A percentile compares a stretch with the other conserved stretches of the same genome.
phyloP scores from a whole-genome alignment of 148 eudicot genomes.

The Dysphania ambrosioides region DNA sequence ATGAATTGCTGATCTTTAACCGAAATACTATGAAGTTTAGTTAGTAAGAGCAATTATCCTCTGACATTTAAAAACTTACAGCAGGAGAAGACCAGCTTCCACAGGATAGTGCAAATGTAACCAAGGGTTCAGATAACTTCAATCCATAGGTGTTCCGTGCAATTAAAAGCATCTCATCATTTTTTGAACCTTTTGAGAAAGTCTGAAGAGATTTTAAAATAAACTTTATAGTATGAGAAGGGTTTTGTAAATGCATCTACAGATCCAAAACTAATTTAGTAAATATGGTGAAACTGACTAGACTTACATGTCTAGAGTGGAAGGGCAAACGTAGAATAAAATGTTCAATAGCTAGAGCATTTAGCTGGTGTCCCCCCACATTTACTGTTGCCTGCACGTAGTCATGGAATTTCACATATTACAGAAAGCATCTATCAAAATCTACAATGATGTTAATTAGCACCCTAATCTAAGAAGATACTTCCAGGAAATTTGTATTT shows the following conservation, averaged over 20 bases:
- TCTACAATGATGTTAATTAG: neutral
- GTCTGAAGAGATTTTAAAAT: conserved; percentile 37
- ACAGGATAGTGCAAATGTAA: conserved; percentile 75
- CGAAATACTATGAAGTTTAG: conserved; percentile 4
- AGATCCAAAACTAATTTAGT: conserved; percentile 11
- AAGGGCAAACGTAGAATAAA: conserved; percentile 70
- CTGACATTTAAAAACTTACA: conserved; percentile 43
- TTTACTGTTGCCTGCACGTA: conserved; percentile 61
- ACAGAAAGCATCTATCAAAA: neutral
- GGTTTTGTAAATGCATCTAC: neutral
- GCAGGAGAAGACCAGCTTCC: conserved; percentile 88
- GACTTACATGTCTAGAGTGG: conserved; percentile 65
- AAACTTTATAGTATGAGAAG: neutral
- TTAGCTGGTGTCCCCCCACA: conserved; percentile 66
- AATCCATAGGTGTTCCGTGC: conserved; percentile 45
- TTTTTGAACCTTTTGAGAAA: conserved; percentile 45
- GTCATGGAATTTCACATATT: conserved; percentile 15
- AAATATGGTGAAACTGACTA: conserved; percentile 26
- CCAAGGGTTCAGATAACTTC: conserved; percentile 70
- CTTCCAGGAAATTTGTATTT: neutral
- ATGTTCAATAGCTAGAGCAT: conserved; percentile 67
- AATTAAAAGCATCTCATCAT: conserved; percentile 37
- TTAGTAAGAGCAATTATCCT: neutral
- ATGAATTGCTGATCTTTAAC: neutral
- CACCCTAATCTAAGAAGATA: conserved; percentile 1